Evolutionary conservation across 495 filamentous ascomycete species (phyloP).

Genomic region (Podospora comata): DNA sequence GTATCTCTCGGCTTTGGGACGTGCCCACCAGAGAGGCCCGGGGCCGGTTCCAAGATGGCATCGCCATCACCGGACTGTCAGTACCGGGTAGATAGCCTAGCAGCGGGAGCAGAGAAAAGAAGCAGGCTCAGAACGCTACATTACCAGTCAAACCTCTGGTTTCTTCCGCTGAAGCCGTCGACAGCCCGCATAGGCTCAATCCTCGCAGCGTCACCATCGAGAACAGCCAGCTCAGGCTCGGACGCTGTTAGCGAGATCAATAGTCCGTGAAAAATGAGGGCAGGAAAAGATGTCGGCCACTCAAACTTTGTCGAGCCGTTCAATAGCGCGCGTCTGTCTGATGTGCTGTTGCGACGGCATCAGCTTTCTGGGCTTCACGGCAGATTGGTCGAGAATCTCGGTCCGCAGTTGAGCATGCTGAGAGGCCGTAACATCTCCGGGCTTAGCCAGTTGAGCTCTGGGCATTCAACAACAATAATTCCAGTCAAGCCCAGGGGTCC

Average conservation of each 20-base stretch:
- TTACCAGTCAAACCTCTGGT: not conserved
- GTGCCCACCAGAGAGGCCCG: slow-evolving; percentile 3
- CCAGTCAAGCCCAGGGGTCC: not conserved
- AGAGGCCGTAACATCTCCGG: not conserved
- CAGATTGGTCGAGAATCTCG: not conserved
- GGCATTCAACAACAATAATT: not conserved
- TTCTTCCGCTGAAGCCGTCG: slow-evolving; percentile 1
- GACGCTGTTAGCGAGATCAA: not conserved
- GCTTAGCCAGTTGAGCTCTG: slow-evolving; percentile 24
- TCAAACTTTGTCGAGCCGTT: slow-evolving; percentile 10
- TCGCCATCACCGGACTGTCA: not conserved
- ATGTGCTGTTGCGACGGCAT: not conserved
- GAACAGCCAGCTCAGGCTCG: not conserved
- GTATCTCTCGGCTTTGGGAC: slow-evolving; percentile 16
- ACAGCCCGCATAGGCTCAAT: slow-evolving; percentile 23
- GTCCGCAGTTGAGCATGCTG: not conserved
- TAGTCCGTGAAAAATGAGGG: slow-evolving; percentile 1
- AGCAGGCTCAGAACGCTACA: not conserved
- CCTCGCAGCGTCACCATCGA: slow-evolving; percentile 13
- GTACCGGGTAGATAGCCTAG: not conserved
- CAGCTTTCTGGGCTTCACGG: slow-evolving; percentile 4
- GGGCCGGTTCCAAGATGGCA: slow-evolving; percentile 10
- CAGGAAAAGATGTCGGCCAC: slow-evolving; percentile 15
- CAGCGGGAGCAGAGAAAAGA: not conserved
- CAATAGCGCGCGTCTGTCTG: not conserved